phyloP scores from a whole-genome alignment of 306 rosid genomes.

The Lathyrus tuberosus region DNA sequence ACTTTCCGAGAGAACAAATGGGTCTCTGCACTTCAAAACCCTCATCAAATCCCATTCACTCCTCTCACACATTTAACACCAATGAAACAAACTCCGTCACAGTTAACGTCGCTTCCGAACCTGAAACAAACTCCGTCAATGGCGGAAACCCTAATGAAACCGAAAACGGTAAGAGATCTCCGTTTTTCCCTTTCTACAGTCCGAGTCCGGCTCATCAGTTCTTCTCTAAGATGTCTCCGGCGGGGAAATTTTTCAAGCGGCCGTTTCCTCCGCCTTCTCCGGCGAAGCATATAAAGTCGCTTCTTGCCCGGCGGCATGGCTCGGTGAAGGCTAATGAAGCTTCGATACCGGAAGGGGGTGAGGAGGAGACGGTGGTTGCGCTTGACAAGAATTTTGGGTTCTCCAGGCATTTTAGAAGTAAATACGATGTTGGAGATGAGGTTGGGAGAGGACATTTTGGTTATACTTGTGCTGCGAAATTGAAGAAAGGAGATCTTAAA shows the following conservation, averaged over 20 bases:
- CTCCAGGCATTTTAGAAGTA: conserved; percentile 70
- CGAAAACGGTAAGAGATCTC: conserved; percentile 59
- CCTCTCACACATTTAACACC: conserved; percentile 41
- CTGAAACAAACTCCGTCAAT: conserved; percentile 42
- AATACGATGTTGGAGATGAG: conserved; percentile 82
- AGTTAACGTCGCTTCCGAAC: conserved; percentile 12
- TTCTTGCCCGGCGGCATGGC: conserved; percentile 74
- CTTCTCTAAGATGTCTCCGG: conserved; percentile 84
- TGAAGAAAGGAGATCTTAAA: conserved; percentile 76
- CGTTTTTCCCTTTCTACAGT: conserved; percentile 71
- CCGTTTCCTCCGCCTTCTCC: conserved; percentile 81
- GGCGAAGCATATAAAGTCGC: conserved; percentile 80
- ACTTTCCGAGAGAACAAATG: conserved; percentile 40
- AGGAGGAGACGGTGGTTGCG: conserved; percentile 47
- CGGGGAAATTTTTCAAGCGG: conserved; percentile 65
- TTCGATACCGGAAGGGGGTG: conserved; percentile 71
- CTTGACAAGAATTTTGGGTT: conserved; percentile 89
- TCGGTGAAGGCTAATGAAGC: conserved; percentile 85
- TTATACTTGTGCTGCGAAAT: conserved; percentile 72
- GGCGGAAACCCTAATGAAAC: conserved; percentile 40
- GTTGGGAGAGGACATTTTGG: conserved; percentile 95
- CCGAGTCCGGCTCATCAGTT: conserved; percentile 84
- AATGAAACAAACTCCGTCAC: conserved; percentile 35
- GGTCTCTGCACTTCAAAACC: conserved; percentile 80
- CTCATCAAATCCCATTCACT: conserved; percentile 12